These are phyloP conservation scores for Paraphaeosphaeria minitans DNA, from an alignment of 2,329 filamentous ascomycete species.

Conservation along the genomic window DNA sequence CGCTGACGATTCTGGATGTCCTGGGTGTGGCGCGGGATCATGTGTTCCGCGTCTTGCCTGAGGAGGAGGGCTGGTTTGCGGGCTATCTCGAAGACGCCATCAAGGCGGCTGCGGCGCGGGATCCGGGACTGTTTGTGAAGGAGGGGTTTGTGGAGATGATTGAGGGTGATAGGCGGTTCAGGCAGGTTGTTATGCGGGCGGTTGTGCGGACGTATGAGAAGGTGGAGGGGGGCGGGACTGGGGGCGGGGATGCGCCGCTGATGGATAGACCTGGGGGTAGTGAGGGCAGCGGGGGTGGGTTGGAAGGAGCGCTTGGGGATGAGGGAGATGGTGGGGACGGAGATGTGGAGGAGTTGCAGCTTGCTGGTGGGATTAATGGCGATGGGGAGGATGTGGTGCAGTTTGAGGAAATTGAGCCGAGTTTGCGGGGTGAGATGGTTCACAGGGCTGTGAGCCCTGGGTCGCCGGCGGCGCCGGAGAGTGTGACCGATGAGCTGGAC, in stretches of 20 bases:
- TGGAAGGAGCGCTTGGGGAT: too few relatives aligned
- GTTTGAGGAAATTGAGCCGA: constrained; percentile 15
- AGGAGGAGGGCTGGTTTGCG: constrained; percentile 32
- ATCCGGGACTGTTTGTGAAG: constrained; percentile 29
- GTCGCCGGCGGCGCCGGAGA: constrained; percentile 8
- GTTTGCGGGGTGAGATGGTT: not conserved
- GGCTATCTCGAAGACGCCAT: constrained; percentile 29
- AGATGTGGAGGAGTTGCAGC: not conserved
- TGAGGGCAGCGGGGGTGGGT: not conserved
- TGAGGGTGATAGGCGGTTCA: constrained; percentile 31
- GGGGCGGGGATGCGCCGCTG: not conserved
- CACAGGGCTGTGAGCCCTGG: not conserved
- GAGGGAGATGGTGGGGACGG: not conserved
- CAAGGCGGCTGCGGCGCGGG: constrained; percentile 23
- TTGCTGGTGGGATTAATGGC: not conserved
- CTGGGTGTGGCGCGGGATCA: constrained; percentile 27
- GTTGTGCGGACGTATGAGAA: constrained; percentile 29
- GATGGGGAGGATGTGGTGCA: not conserved
- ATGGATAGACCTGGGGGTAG: not conserved
- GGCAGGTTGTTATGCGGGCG: constrained; percentile 35
- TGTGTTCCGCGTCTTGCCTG: constrained; percentile 28
- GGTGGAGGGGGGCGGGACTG: not conserved
- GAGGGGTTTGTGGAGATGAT: constrained; percentile 33
- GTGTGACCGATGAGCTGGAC: constrained; percentile 16
- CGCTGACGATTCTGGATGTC: constrained; percentile 30